phyloP scores from a whole-genome alignment of 2,329 filamentous ascomycete species.

The Arthroderma sp. region DNA sequence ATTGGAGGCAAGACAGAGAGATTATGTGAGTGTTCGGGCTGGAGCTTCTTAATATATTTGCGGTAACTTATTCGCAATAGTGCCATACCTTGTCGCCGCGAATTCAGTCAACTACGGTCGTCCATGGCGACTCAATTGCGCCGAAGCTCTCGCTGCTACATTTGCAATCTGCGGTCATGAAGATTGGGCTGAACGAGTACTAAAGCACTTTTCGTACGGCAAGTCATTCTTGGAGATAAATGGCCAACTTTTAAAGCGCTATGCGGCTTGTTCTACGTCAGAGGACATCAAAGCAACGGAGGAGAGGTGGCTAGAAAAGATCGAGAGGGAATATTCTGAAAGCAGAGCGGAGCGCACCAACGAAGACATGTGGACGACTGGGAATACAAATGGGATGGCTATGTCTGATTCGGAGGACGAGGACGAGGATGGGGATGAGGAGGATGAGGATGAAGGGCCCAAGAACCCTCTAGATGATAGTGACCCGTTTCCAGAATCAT shows the following conservation, averaged over 20 bases:
- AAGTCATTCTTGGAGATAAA: slow-evolving; percentile 86
- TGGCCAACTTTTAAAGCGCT: slow-evolving; percentile 62
- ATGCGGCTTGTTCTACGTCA: slow-evolving; percentile 71
- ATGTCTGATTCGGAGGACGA: slow-evolving; percentile 33
- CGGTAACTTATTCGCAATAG: slow-evolving; percentile 15
- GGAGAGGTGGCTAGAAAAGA: slow-evolving; percentile 72
- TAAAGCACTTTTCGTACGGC: slow-evolving; percentile 80
- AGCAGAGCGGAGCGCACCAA: slow-evolving; percentile 48
- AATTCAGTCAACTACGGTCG: slow-evolving; percentile 97
- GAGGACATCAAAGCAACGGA: slow-evolving; percentile 73
- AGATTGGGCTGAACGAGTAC: slow-evolving; percentile 77
- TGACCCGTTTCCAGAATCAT: slow-evolving; percentile 65
- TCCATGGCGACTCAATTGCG: slow-evolving; percentile 90
- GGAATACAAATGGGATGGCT: slow-evolving; percentile 64
- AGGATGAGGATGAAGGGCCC: slow-evolving; percentile 33
- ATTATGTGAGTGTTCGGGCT: slow-evolving; percentile 35
- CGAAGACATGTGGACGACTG: slow-evolving; percentile 77
- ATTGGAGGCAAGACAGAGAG: slow-evolving; percentile 92
- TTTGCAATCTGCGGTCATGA: slow-evolving; percentile 85
- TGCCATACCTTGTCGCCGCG: slow-evolving; percentile 91
- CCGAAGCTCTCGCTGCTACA: slow-evolving; percentile 81
- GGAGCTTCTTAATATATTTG: background rate
- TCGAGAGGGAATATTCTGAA: slow-evolving; percentile 80
- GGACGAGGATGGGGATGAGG: slow-evolving; percentile 33
- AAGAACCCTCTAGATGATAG: slow-evolving; percentile 45